Evolutionary conservation across 208 protist genomes (phyloP), one percentile per base, ranked within the genome.

Genomic region (Trichomonas vaginalis): DNA sequence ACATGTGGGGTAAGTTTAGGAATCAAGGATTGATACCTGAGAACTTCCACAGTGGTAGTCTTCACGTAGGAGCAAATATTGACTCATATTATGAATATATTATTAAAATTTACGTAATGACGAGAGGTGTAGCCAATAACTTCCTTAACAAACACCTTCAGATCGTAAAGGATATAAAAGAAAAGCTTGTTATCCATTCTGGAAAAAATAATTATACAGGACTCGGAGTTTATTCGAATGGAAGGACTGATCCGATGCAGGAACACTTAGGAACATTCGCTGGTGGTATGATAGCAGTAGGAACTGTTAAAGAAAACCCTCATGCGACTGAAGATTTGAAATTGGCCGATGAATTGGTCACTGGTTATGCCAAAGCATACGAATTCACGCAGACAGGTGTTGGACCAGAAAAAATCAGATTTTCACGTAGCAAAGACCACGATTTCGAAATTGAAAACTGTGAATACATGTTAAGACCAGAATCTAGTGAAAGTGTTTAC

Each of bases 391-490:
- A 51, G 17, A 27, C 86, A 14, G 37, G 37, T 39, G 23, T 92
- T 17, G 46, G 14, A 32, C 86, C 86, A 39, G 86, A 92, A 35
- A 35, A 15, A 39, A 45, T 92, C 4, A 6, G 17, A 35, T 80
- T 80, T 27, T 35, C 17, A 35, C 8, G 17, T 35, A n/a, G n/a
- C n/a, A 80, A 80, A 35, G 82, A 47, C 27, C 8, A 17, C 17
- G 82, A 88, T 47, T 0, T 17, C 0, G 12, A 88, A 32, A 3
- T 83, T 6, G 4, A 12, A 2, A 12, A 10, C 1, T n/a, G 17
- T 6, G 37, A 83, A 15, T 95, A 56, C 98, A 47, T 98, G 39
- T n/a, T 97, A 35, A 47, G 96, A 21, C 96, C 96, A 88, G 97
- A 97, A 95, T 96, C 96, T 42, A 47, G 96, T 70, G 95, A 96